Conservation (phyloP, 139 green algal genomes). For the Chlamydomonas schloesseri region DNA sequence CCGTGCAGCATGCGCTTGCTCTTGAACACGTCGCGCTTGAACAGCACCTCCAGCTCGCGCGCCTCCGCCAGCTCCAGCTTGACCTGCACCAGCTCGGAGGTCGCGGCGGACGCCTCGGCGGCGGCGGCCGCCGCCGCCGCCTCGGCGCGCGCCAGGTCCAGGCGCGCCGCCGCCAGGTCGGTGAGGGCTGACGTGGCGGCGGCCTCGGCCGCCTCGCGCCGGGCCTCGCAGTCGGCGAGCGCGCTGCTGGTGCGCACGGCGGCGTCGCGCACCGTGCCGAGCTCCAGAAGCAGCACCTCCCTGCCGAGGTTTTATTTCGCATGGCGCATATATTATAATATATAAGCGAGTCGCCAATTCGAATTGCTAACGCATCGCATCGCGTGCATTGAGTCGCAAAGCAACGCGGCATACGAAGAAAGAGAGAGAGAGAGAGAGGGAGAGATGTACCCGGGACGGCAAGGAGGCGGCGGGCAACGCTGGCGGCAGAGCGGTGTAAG, state of each 20-base stretch:
- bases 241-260: not conserved
- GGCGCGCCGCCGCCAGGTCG: not conserved
- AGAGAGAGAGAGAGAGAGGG: too few species aligned
- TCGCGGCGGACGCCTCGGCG: not conserved
- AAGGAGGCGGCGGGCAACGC: too few species aligned
- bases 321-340: too few species aligned
- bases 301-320: not conserved
- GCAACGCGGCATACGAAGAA: too few species aligned
- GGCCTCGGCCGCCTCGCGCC: not conserved
- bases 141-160: not conserved
- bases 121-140: not conserved
- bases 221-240: not conserved
- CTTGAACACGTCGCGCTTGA: not conserved
- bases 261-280: not conserved
- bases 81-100: not conserved
- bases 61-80: slow-evolving; percentile 5
- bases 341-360: too few species aligned
- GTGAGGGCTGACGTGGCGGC: not conserved
- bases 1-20: not conserved
- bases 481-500: too few species aligned
- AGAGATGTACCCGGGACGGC: too few species aligned
- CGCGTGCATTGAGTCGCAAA: too few species aligned
- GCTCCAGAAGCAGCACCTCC: not conserved
- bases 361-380: too few species aligned
- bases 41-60: slow-evolving; percentile 17